Evolutionary conservation across 2,329 filamentous ascomycete species (phyloP).

Genomic region (Fusarium siculi): DNA sequence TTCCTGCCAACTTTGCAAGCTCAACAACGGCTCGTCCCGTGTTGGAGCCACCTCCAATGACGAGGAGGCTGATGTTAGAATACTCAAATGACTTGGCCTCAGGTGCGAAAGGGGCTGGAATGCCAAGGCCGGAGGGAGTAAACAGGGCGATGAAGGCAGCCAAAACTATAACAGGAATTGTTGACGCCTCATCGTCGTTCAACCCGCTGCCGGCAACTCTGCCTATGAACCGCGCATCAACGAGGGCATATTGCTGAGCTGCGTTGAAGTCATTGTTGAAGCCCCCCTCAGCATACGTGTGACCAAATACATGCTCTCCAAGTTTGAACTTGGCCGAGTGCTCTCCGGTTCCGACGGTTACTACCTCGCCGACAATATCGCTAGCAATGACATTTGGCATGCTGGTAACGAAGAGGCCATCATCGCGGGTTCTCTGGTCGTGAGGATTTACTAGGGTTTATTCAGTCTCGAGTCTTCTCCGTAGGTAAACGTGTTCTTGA

Average conservation of each 20-base stretch:
- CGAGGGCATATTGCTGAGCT: neutral
- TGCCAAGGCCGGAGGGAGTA: neutral
- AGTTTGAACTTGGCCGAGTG: neutral
- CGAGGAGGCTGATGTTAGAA: neutral
- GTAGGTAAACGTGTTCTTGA: rapidly evolving
- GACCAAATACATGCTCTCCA: neutral
- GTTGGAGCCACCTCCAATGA: neutral
- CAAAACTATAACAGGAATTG: neutral
- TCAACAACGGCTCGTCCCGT: neutral
- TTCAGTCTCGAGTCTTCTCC: neutral
- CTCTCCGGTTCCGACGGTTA: neutral
- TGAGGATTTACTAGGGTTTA: neutral
- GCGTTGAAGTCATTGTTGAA: neutral
- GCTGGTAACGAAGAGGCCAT: neutral
- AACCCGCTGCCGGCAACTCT: neutral
- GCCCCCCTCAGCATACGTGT: neutral
- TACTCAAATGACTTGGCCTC: neutral
- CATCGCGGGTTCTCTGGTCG: neutral
- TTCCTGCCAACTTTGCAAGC: neutral
- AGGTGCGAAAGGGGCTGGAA: neutral
- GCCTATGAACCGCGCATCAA: neutral
- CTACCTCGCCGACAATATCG: neutral
- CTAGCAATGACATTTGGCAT: neutral
- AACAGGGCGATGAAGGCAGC: neutral
- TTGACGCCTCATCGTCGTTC: neutral